Percentiles rank a stretch among this genome's conserved stretches.
These are phyloP conservation scores for Camelina hispida DNA, from an alignment of 345 rosid species.

Conservation along the genomic window DNA sequence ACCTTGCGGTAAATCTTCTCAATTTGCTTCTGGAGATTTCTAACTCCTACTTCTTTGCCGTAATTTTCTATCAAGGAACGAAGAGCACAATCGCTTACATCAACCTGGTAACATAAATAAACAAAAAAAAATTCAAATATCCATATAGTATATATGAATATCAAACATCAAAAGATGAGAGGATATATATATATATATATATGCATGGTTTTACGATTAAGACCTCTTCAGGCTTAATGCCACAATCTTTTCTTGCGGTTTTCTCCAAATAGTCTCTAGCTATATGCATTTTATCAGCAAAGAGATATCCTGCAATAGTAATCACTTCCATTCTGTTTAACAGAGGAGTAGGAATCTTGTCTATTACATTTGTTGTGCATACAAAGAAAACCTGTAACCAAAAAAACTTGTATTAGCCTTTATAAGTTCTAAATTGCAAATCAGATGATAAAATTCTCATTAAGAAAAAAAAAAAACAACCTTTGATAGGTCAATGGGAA, in stretches of 20 bases:
- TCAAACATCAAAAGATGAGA: neutral
- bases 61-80: neutral
- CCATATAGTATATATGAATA: too few species aligned
- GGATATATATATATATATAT: too few species aligned
- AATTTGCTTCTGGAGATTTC: too few species aligned
- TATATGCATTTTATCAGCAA: neutral
- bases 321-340: neutral
- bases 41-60: too few species aligned
- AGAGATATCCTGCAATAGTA: neutral
- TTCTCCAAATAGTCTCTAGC: neutral
- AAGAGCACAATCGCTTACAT: neutral
- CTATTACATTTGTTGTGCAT: too few species aligned
- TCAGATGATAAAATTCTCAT: too few species aligned
- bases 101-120: neutral
- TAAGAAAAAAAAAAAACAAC: neutral
- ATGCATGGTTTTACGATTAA: neutral
- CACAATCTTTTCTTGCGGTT: neutral
- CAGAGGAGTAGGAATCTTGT: neutral
- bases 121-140: neutral
- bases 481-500: neutral
- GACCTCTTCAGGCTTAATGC: neutral
- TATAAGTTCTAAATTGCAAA: too few species aligned
- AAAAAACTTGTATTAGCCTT: too few species aligned
- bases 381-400: too few species aligned
- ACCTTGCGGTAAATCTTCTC: too few species aligned